A percentile compares a stretch with the other conserved stretches of the same genome.
These are phyloP conservation scores for Caloboletus firmus DNA, from an alignment of 1,284 basidiomycete species.

Conservation along the genomic window DNA sequence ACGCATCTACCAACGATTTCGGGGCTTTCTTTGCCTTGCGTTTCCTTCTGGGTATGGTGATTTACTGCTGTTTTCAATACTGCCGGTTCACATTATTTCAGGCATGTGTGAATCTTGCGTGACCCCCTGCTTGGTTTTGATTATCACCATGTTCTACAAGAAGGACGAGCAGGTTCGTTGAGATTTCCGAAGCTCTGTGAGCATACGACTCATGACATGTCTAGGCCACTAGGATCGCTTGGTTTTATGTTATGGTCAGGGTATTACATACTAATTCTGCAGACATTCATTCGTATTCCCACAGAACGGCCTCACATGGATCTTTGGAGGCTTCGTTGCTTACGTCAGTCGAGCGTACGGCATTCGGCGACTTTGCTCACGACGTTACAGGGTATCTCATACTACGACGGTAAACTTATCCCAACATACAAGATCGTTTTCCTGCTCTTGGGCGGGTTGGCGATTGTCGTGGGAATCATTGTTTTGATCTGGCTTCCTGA, in stretches of 20 bases:
- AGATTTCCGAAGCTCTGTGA: not conserved
- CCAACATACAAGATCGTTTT: constrained; percentile 66
- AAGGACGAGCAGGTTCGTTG: constrained; percentile 59
- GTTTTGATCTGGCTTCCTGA: constrained; percentile 66
- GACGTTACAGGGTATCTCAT: constrained; percentile 52
- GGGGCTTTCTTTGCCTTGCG: constrained; percentile 62
- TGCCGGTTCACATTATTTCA: constrained; percentile 19
- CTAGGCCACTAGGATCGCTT: constrained; percentile 58
- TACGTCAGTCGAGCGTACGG: constrained; percentile 42
- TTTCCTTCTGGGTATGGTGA: constrained; percentile 52
- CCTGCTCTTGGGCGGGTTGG: constrained; percentile 58
- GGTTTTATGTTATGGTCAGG: constrained; percentile 67
- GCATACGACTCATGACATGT: not conserved
- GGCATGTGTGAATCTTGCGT: constrained; percentile 70
- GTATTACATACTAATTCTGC: not conserved
- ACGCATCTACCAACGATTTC: constrained; percentile 56
- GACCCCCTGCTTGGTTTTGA: constrained; percentile 60
- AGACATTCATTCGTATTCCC: not conserved
- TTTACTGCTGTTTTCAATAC: not conserved
- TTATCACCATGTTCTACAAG: constrained; percentile 70
- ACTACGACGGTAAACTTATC: constrained; percentile 47
- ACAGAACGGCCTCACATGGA: constrained; percentile 58
- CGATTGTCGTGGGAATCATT: constrained; percentile 56
- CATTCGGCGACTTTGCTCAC: not conserved
- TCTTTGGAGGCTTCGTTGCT: constrained; percentile 68